Base-by-base conservation (phyloP, 306 rosid species). In the Quercus parvula region DNA sequence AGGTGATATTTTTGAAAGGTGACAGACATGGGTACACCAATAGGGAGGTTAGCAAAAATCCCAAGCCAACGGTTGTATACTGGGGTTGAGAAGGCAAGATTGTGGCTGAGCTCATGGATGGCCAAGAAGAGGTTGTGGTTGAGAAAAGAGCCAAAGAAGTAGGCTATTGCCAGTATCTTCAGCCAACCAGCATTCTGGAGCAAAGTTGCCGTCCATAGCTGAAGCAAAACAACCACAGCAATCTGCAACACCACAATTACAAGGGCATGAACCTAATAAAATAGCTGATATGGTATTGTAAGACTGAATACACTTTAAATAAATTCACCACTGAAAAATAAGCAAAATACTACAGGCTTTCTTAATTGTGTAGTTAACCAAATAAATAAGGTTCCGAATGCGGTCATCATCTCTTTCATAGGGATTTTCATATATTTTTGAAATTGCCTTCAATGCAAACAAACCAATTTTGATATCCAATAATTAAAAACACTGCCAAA, bases 51-150 rank as follows among this genome's bases (percentile, higher is more conserved):
- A 66, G 99, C 97, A 0, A 91, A 91, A 82, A 94, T 92, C 61
- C 97, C 97, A 0, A 94, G 93, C 97, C 92, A 92, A 68, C 91
- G 91, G 82, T 95, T 95, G 84, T 69, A 82, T 77, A 61, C 85
- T 4, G 97, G 99, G 54, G 88, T 86, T 30, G 95, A 90, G 91
- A 95, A 95, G 80, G 99, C 96, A 7, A 95, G 97, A 82, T 92
- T 95, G 92, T 95, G 99, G 79, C 97, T 91, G 77, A 92, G 91
- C 85, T 95, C 99, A 73, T 95, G 99, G 86, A 95, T 92, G 59
- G 97, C 99, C 81, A 95, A 83, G 88, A 92, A 95, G 70, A 95
- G 97, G 76, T 92, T 92, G 90, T 95, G 99, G 85, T 92, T 95
- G 79, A 95, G 92, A 86, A 95, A 91, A 73, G 99, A 88, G 56